Conservation (phyloP, 73 alveolate species). For the Blepharisma japonicum region DNA sequence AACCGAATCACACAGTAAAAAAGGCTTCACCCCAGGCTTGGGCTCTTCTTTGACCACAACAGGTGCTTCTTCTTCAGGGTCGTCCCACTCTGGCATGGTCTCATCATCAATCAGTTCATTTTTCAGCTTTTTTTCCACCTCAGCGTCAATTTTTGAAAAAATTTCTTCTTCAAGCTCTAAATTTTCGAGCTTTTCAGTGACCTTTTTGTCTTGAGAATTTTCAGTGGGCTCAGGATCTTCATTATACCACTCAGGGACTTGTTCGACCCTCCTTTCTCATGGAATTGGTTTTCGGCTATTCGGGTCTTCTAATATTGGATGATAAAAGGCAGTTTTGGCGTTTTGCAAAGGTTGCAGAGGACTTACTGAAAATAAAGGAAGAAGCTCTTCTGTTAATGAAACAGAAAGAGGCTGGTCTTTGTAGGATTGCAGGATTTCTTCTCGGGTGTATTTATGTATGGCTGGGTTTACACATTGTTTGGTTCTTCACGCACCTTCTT, state of each 20-base stretch:
- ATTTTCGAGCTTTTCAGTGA: neutral
- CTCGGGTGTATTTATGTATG: neutral
- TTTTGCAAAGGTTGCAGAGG: neutral
- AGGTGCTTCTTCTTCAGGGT: slow-evolving; percentile 1
- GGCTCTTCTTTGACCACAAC: neutral
- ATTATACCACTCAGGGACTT: slow-evolving; percentile 5
- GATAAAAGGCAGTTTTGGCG: neutral
- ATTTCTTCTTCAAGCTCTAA: neutral
- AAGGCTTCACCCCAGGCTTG: neutral
- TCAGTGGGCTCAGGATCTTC: neutral
- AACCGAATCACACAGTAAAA: neutral
- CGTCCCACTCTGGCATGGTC: slow-evolving; percentile 6
- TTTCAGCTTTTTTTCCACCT: slow-evolving; percentile 7
- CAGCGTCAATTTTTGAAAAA: neutral
- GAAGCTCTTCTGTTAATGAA: neutral
- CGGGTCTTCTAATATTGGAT: neutral
- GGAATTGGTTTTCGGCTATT: neutral
- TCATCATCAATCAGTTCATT: neutral
- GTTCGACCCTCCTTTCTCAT: neutral
- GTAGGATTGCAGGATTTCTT: slow-evolving; percentile 12
- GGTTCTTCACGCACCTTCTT: neutral
- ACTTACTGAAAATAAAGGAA: neutral
- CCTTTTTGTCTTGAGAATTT: neutral
- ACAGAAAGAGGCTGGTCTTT: neutral
- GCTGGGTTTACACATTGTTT: neutral